Base-by-base conservation (phyloP, 2,329 filamentous ascomycete genomes). In the Dactylellina sp. region DNA sequence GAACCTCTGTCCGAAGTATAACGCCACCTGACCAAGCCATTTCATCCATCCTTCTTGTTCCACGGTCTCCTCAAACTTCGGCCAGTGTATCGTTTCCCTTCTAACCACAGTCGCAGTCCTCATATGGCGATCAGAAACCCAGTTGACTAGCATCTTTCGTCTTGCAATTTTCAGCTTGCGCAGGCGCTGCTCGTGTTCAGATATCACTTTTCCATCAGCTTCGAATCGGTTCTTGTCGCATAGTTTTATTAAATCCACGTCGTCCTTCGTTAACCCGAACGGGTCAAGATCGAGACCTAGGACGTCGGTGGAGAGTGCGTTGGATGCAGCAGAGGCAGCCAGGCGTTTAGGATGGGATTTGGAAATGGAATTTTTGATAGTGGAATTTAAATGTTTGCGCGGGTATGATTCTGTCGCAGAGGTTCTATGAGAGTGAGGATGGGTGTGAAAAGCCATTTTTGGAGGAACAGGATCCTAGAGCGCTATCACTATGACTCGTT, bases 51-150 rank as follows among this genome's bases (percentile, higher is more conserved):
- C 68, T 14, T 65, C 49, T 14, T 53, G 24, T 49, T 65, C 53
- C 5, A 53, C 56, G 7, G 53, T 56, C 32, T 72, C 60, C n/a
- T 60, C 40, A 9, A 60, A 35, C 1, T 39, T 25, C 0, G 68
- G 60, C 25, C 55, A 65, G 12, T n/a, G 39, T 9, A 44, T 14
- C 11, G n/a, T 37, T 20, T 39, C 39, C 2, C n/a, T 20, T 40
- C 55, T n/a, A 18, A 72, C 47, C 5, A 72, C 53, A 11, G 52
- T 42, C 9, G 68, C 68, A 49, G 52, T 60, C 9, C 20, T 59
- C 22, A 72, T 52, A 60, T 72, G 68, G 32, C 68, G 42, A 25
- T 64, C 60, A n/a, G 68, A 64, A 22, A 59, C 55, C 60, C 61
- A 72, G 47, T 72, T 72, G 1, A 65, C 68, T 24, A 65, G 37